Evolutionary conservation across 306 rosid species (phyloP).

Genomic region (Quercus cerris): DNA sequence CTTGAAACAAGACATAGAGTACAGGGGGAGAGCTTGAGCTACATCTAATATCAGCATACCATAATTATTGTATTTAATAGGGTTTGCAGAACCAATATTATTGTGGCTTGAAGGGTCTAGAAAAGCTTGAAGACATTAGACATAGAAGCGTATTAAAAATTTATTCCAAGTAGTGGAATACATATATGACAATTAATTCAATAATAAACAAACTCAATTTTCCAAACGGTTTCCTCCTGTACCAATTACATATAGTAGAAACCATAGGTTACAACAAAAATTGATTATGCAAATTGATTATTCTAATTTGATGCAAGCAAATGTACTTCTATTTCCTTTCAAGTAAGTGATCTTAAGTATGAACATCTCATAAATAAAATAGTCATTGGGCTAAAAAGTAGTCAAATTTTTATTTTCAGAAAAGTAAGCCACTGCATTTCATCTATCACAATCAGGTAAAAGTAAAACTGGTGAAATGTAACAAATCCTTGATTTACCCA

Average conservation of each 20-base stretch:
- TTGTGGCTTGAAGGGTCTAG: neutral
- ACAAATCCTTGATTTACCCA: neutral
- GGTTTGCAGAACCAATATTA: neutral
- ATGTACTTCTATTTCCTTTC: too few relatives aligned
- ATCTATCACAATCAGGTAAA: neutral
- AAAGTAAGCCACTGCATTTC: neutral
- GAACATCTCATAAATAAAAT: conserved; percentile 5
- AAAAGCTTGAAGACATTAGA: neutral
- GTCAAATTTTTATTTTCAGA: neutral
- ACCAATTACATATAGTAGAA: too few relatives aligned
- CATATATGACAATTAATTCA: too few relatives aligned
- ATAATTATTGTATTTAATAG: neutral
- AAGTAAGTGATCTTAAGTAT: neutral
- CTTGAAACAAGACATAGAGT: too few relatives aligned
- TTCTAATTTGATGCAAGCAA: too few relatives aligned
- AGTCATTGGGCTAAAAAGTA: neutral
- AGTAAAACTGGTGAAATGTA: neutral
- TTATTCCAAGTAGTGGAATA: neutral
- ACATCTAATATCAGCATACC: neutral
- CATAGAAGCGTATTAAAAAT: neutral
- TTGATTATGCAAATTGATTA: too few relatives aligned
- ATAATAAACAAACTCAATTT: too few relatives aligned
- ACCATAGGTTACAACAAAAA: too few relatives aligned
- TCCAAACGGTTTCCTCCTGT: too few relatives aligned
- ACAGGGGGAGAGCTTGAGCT: too few relatives aligned